Evolutionary conservation across 495 filamentous ascomycete species (phyloP), one percentile per base, ranked within the genome.

Genomic region (Lophiostoma macrostomum): DNA sequence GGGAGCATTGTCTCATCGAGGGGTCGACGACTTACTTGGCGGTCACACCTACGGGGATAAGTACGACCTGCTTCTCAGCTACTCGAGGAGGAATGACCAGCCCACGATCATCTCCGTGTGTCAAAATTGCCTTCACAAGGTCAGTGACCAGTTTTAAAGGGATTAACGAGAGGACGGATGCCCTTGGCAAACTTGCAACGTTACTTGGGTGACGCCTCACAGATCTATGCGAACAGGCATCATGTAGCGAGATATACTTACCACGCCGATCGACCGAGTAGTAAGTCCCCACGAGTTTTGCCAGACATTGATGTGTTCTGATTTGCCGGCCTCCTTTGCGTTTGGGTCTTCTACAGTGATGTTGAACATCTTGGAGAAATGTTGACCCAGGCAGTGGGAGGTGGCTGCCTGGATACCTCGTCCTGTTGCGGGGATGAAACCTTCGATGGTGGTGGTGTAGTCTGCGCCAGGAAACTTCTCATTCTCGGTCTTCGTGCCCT

Each of bases 201-300:
- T n/a, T n/a, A n/a, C n/a, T n/a, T n/a, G n/a, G n/a, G n/a, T n/a
- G n/a, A n/a, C n/a, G n/a, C n/a, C n/a, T n/a, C n/a, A n/a, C n/a
- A 48, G 44, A 24, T 32, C 44, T n/a, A 7, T 32, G 29, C n/a
- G 7, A 32, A 32, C 24, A 4, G n/a, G 8, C 30, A 13, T 4
- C 11, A 12, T 14, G 29, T n/a, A 46, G 43, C 29, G 18, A 19
- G 7, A 22, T 24, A 22, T 7, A 7, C 6, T 25, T 25, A n/a
- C 16, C 1, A 8, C 7, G 29, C 7, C n/a, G 29, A 32, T 7
- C 23, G 88, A 83, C 67, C 93, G 86, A 39, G 91, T 98, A 4
- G 90, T 95, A 31, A 97, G 81, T 72, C 93, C 93, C 93, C 93
- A 98, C 4, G 88, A 95, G 75, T 98, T 98, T 68, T 98, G 93